Percentiles rank a stretch among this genome's conserved stretches.
Conservation (phyloP, 371 early-diverging fungal species). For the Lichtheimia hyalospora region DNA sequence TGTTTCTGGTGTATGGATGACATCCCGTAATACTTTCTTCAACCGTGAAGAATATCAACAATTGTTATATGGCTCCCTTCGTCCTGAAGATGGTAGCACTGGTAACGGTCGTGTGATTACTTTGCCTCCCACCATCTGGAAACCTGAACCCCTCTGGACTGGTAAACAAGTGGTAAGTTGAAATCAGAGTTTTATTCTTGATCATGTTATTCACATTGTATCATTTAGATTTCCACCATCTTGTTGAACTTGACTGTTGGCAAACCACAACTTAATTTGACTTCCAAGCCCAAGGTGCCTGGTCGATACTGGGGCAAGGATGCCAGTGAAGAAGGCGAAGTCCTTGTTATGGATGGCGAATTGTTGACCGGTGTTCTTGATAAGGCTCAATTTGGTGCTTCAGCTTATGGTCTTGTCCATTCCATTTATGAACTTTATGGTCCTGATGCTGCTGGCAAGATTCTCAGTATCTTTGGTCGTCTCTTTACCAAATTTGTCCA, state of each 20-base stretch:
- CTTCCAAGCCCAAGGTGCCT: conserved; percentile 86
- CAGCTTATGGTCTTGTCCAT: conserved; percentile 94
- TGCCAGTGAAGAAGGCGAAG: conserved; percentile 82
- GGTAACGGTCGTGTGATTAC: conserved; percentile 77
- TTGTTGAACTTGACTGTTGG: conserved; percentile 84
- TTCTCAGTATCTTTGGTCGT: conserved; percentile 93
- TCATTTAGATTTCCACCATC: conserved; percentile 71
- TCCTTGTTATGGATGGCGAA: conserved; percentile 85
- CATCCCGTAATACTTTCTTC: conserved; percentile 89
- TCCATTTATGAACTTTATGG: conserved; percentile 97
- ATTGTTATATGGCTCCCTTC: conserved; percentile 85
- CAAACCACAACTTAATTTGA: conserved; percentile 79
- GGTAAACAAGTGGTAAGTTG: conserved; percentile 92
- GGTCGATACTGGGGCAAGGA: conserved; percentile 84
- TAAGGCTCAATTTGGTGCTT: conserved; percentile 97
- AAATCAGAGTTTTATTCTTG: neutral
- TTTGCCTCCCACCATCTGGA: conserved; percentile 83
- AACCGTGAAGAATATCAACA: conserved; percentile 92
- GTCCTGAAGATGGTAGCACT: conserved; percentile 71
- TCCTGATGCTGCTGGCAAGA: conserved; percentile 86
- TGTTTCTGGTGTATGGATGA: conserved; percentile 95
- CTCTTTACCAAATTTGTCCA: conserved; percentile 95
- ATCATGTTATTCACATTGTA: neutral
- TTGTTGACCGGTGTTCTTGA: conserved; percentile 95
- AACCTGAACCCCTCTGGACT: conserved; percentile 93